Conservation (phyloP, 495 filamentous ascomycete species). For the Penicillium odoratum region DNA sequence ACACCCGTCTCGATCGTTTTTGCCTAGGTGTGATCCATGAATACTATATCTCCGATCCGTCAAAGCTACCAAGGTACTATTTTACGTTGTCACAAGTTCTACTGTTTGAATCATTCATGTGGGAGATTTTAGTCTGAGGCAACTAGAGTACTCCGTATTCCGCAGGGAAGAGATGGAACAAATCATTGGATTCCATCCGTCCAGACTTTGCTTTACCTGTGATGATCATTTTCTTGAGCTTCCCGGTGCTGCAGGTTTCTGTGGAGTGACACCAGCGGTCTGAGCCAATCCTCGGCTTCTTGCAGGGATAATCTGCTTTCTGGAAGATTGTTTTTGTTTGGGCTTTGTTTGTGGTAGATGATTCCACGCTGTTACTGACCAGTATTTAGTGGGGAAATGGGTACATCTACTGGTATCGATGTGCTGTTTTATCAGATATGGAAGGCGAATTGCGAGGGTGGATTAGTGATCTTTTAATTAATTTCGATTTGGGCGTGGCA, state of each 20-base stretch:
- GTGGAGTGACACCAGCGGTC: slow-evolving; percentile 31
- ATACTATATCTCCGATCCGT: no score
- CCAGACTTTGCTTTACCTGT: neutral
- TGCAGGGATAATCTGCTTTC: slow-evolving; percentile 21
- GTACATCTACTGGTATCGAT: no score
- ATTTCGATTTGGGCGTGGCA: neutral
- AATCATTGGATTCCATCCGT: neutral
- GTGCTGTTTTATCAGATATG: neutral
- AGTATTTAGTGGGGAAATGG: neutral
- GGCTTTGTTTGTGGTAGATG: slow-evolving; percentile 1
- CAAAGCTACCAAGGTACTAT: neutral
- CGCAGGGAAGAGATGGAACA: neutral
- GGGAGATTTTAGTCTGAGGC: neutral
- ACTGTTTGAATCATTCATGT: neutral
- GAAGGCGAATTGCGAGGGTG: neutral
- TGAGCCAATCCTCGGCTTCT: slow-evolving; percentile 26
- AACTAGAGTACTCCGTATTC: neutral
- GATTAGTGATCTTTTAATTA: neutral
- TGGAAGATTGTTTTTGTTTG: neutral
- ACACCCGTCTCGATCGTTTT: slow-evolving; percentile 16
- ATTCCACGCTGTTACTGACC: slow-evolving; percentile 11
- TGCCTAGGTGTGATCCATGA: neutral
- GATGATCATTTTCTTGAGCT: slow-evolving; percentile 20
- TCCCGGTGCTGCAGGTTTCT: slow-evolving; percentile 19
- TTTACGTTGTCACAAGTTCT: neutral